These are phyloP conservation scores for Tausonia pullulans DNA, from an alignment of 1,284 basidiomycete species.

Conservation along the genomic window DNA sequence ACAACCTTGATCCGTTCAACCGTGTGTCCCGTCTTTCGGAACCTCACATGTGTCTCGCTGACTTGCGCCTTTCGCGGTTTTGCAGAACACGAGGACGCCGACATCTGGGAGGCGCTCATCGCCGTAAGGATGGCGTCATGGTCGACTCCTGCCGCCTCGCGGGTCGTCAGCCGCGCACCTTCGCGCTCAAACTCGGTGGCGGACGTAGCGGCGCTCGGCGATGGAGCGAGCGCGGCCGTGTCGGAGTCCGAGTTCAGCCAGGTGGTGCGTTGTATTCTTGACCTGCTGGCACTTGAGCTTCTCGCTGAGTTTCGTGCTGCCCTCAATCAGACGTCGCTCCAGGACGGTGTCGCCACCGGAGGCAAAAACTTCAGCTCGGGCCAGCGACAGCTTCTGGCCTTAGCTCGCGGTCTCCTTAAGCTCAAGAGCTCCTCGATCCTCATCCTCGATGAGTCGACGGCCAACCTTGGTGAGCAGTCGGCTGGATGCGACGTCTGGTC, in stretches of 20 bases:
- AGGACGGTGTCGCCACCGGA: background rate
- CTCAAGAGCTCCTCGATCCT: slow-evolving; percentile 38
- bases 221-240: slow-evolving; percentile 19
- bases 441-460: slow-evolving; percentile 45
- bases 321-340: slow-evolving; percentile 41
- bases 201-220: slow-evolving; percentile 17
- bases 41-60: too few species aligned
- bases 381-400: slow-evolving; percentile 43
- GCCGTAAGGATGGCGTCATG: slow-evolving; percentile 37
- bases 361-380: slow-evolving; percentile 41
- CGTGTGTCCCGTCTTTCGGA: background rate
- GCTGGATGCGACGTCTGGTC: too few species aligned
- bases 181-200: slow-evolving; percentile 20
- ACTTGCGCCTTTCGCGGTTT: too few species aligned
- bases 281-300: slow-evolving; percentile 37
- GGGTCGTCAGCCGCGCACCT: slow-evolving; percentile 23
- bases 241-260: slow-evolving; percentile 37
- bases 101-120: slow-evolving; percentile 42
- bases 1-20: slow-evolving; percentile 40
- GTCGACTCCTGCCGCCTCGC: slow-evolving; percentile 25
- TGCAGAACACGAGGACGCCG: slow-evolving; percentile 35
- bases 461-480: slow-evolving; percentile 28
- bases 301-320: slow-evolving; percentile 44
- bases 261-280: background rate
- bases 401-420: slow-evolving; percentile 44